phyloP scores from a whole-genome alignment of 345 rosid species.

The Sisymbrium irio region DNA sequence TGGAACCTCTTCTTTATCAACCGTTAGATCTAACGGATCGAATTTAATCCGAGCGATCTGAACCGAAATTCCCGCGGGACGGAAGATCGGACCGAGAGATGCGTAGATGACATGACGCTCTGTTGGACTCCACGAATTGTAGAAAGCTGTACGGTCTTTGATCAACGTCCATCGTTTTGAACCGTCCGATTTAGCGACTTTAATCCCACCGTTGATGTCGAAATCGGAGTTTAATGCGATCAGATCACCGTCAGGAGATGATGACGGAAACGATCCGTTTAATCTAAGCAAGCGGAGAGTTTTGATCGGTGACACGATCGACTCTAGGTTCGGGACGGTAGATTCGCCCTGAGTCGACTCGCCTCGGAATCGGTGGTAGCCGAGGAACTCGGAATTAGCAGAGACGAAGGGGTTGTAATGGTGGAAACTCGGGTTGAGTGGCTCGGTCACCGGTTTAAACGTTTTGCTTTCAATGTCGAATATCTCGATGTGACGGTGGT shows the following conservation, averaged over 20 bases:
- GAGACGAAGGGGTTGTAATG: conserved; percentile 86
- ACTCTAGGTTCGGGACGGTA: conserved; percentile 58
- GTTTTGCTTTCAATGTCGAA: conserved; percentile 43
- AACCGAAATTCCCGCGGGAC: conserved; percentile 46
- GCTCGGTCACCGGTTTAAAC: conserved; percentile 54
- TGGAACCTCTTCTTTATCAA: conserved; percentile 42
- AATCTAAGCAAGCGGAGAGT: conserved; percentile 56
- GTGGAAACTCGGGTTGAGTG: conserved; percentile 60
- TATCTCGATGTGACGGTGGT: conserved; percentile 67
- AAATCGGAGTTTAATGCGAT: conserved; percentile 56
- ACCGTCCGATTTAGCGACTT: conserved; percentile 65
- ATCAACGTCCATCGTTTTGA: conserved; percentile 70
- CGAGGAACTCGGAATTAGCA: conserved; percentile 44
- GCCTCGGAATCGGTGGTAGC: conserved; percentile 85
- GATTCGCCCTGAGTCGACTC: conserved; percentile 51
- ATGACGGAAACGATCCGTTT: conserved; percentile 67
- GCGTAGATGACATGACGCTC: conserved; percentile 70
- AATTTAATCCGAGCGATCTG: conserved; percentile 79
- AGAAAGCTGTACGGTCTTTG: conserved; percentile 62
- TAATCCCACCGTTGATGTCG: conserved; percentile 43
- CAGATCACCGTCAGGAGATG: conserved; percentile 59
- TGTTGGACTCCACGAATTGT: conserved; percentile 79
- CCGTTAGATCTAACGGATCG: conserved; percentile 40
- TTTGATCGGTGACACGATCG: conserved; percentile 55
- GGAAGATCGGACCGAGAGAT: conserved; percentile 75